These are phyloP conservation scores for Asclepias syriaca DNA, from an alignment of 257 asterid genomes.

Conservation along the genomic window DNA sequence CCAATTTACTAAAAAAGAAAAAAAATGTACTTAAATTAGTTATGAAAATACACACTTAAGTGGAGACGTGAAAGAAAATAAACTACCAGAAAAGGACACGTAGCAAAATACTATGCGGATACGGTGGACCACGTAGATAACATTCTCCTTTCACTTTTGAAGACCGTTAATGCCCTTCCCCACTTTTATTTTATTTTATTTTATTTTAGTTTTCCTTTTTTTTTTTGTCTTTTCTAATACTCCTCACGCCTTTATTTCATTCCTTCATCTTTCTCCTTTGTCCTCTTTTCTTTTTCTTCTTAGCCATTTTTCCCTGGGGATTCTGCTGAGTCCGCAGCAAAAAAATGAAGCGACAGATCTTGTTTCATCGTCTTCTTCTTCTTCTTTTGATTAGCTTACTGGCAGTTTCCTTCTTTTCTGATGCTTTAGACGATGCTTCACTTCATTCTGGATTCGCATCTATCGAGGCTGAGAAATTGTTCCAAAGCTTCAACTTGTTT, in stretches of 20 bases:
- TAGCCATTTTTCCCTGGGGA: not conserved
- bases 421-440: slow-evolving; percentile 46
- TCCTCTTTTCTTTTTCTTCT: not conserved
- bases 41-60: too few species aligned
- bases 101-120: too few species aligned
- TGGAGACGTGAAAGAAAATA: too few species aligned
- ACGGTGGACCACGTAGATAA: too few species aligned
- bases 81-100: too few species aligned
- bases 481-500: slow-evolving; percentile 60
- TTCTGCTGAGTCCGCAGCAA: not conserved
- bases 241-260: not conserved
- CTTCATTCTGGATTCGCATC: slow-evolving; percentile 24
- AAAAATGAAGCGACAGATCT: slow-evolving; percentile 32
- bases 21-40: too few species aligned
- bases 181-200: too few species aligned
- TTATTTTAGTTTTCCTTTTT: too few species aligned
- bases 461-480: slow-evolving; percentile 52
- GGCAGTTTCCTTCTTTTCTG: slow-evolving; percentile 27
- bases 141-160: too few species aligned
- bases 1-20: too few species aligned
- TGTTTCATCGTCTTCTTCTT: slow-evolving; percentile 25
- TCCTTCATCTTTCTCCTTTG: not conserved
- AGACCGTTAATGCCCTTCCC: too few species aligned
- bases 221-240: too few species aligned
- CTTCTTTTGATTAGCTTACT: slow-evolving; percentile 19